Evolutionary conservation across 768 basidiomycete species (phyloP), one percentile per base, ranked within the genome.

Genomic region (Russula foetens): DNA sequence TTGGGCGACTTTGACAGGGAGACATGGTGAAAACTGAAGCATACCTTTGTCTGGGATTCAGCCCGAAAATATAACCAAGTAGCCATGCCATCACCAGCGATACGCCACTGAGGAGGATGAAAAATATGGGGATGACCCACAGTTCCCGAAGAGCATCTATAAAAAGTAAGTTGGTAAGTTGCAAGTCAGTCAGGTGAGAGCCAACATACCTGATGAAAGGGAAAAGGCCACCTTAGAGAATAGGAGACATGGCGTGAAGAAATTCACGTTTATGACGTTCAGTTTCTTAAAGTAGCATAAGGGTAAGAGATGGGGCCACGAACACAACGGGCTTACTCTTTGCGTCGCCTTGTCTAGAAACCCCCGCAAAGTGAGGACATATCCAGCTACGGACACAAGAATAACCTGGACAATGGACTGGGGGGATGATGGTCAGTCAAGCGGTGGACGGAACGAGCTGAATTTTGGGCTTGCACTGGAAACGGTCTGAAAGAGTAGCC

Each of bases 141-240:
- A 94, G 73, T 67, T 92, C 88, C 24, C 76, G 76, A 9, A 93
- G 75, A n/a, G n/a, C n/a, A n/a, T n/a, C n/a, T n/a, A n/a, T n/a
- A n/a, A n/a, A n/a, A n/a, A n/a, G n/a, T n/a, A n/a, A n/a, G n/a
- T n/a, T n/a, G n/a, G n/a, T 41, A 15, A 24, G 21, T 21, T 31
- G 26, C 2, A 0, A 28, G 33, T 21, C 45, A n/a, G 28, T 24
- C 21, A 24, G 24, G 3, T 2, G 24, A 9, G 26, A 1, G n/a
- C 76, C 23, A 7, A 6, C 69, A 91, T 91, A 47, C 80, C 86
- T 87, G 67, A 23, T 33, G 73, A 70, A 12, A 74, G 60, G 70
- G 88, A 90, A 75, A 95, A 96, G 0, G 95, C 96, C 21, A 98
- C 93, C 74, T 97, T 98, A 7, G 90, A 93, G 74, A 96, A 95